Percentiles rank a stretch among this genome's conserved stretches.
These are phyloP conservation scores for Solanum microdontum DNA, from an alignment of 257 asterid species.

Conservation along the genomic window DNA sequence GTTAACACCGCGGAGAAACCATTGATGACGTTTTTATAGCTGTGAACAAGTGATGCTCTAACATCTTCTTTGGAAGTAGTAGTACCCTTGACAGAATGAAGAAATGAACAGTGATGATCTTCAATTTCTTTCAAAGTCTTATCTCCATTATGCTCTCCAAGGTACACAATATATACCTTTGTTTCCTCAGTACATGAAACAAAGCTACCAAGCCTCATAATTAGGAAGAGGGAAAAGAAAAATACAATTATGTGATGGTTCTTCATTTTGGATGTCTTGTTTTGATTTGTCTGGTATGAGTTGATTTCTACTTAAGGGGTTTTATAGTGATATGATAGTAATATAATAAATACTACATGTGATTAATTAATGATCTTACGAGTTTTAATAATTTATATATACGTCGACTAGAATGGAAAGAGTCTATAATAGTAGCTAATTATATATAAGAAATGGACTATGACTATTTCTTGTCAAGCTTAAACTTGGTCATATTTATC, in stretches of 20 bases:
- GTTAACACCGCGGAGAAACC: conserved; percentile 51
- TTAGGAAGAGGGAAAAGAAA: background rate
- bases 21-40: conserved; percentile 36
- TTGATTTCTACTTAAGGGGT: background rate
- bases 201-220: background rate
- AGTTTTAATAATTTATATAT: background rate
- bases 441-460: background rate
- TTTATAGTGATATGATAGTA: background rate
- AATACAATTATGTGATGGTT: background rate
- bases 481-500: background rate
- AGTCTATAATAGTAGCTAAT: background rate
- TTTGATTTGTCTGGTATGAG: background rate
- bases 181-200: background rate
- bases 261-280: background rate
- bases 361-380: background rate
- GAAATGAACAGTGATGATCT: conserved; percentile 19
- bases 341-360: background rate
- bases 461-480: background rate
- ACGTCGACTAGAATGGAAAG: background rate
- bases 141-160: conserved; percentile 29
- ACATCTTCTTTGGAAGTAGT: conserved; percentile 23
- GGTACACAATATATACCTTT: conserved; percentile 31
- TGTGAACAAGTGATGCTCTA: conserved; percentile 21
- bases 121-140: conserved; percentile 22
- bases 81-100: conserved; percentile 23